These are phyloP conservation scores for Boechera divaricarpa DNA, from an alignment of 345 rosid species.

Conservation along the genomic window DNA sequence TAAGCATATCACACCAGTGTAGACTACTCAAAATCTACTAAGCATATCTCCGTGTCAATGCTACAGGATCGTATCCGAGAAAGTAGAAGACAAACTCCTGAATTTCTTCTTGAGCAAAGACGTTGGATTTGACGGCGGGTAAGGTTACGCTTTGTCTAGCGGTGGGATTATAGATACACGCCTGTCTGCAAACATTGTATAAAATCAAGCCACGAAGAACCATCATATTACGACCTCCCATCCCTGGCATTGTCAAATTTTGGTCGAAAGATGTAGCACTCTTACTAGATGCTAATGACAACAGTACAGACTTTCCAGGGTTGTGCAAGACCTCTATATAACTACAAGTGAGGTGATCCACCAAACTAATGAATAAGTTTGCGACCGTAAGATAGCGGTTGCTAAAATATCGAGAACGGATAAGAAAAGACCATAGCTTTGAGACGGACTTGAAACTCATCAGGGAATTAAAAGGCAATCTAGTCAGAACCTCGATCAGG, in stretches of 20 bases:
- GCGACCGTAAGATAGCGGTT: background rate
- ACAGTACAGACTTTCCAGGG: background rate
- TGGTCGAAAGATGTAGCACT: background rate
- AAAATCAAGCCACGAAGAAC: slow-evolving; percentile 5
- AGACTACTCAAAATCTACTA: background rate
- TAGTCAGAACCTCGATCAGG: background rate
- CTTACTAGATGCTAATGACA: background rate
- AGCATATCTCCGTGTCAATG: too few species aligned
- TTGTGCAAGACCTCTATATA: background rate
- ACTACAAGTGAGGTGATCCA: background rate
- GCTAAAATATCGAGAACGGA: background rate
- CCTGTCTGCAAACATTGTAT: background rate
- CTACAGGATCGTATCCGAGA: slow-evolving; percentile 10
- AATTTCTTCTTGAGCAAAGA: background rate
- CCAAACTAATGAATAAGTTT: background rate
- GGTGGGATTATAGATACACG: slow-evolving; percentile 13
- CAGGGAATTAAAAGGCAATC: slow-evolving; percentile 11
- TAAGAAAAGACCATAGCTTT: slow-evolving; percentile 15
- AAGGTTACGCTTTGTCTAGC: slow-evolving; percentile 7
- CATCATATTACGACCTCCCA: background rate
- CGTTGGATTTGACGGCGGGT: background rate
- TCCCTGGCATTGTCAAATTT: background rate
- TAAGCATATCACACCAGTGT: background rate
- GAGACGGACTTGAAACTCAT: slow-evolving; percentile 22
- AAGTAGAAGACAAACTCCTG: background rate